Base-by-base conservation (phyloP, 495 filamentous ascomycete genomes). In the Penicillium manginii region DNA sequence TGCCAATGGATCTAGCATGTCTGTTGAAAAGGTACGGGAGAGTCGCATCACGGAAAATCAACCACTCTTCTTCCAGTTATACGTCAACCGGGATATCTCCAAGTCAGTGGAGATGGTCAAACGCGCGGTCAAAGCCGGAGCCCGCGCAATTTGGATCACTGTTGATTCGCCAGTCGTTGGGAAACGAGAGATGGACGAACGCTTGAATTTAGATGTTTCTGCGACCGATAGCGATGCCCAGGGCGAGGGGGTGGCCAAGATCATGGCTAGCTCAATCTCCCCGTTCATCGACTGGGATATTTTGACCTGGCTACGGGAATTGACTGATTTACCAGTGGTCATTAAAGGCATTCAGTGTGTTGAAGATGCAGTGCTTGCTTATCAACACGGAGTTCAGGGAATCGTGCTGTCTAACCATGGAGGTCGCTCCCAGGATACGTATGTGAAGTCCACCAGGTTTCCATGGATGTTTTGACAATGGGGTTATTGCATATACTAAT, bases 321-420 rank as follows among this genome's bases (percentile, higher is more conserved):
- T 94, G 61, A 96, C 91, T 11, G 84, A 85, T 57, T 91, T 96
- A 80, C 91, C 92, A 29, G 88, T 97, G 50, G 80, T 93, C 17
- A 85, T 97, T 64, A 96, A 97, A 77, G 92, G 92, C 19, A 89
- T 97, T 50, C 91, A 96, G 77, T 81, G 90, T 48, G 88, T 92
- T 46, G 92, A 96, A 69, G 92, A 97, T 65, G 92, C 93, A n/a
- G 73, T 93, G 11, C 50, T 80, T 55, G 90, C 91, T 12, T 79
- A 88, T 59, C 84, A 92, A 60, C 68, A 74, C 52, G 89, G 89
- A 19, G 88, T 93, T 2, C 86, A 93, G 56, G 92, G 90, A 50
- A 91, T 96, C 46, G 91, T 96, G 18, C 70, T 84, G 6, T 78
- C 75, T 1, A 83, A 84, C 37, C 82, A 84, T 51, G 81, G 81